Evolutionary conservation across 2,329 filamentous ascomycete species (phyloP).

Genomic region (Ceratocystis lukuohia): DNA sequence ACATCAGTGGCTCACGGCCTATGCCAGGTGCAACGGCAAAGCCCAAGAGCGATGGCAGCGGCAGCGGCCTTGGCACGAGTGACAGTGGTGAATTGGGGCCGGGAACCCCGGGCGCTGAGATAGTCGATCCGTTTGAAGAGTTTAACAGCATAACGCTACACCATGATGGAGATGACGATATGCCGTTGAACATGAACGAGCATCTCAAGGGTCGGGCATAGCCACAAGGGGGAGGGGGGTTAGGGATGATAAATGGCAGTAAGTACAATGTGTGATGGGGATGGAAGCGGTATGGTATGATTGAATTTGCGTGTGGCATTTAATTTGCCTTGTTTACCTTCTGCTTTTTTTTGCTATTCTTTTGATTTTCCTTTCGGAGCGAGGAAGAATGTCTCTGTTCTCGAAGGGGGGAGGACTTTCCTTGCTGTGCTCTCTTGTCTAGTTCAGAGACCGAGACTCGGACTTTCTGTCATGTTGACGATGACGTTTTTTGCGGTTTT

Average conservation of each 20-base stretch:
- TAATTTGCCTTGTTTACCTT: background rate
- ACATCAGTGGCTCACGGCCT: slow-evolving; percentile 52
- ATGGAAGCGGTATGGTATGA: background rate
- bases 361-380: slow-evolving; percentile 4
- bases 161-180: slow-evolving; percentile 75
- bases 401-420: background rate
- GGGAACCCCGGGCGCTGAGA: slow-evolving; percentile 79
- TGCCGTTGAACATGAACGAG: slow-evolving; percentile 24
- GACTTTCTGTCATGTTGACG: slow-evolving; percentile 1
- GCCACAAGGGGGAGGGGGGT: background rate
- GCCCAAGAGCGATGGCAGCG: slow-evolving; percentile 10
- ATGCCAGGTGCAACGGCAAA: slow-evolving; percentile 24
- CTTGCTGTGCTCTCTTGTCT: background rate
- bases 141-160: slow-evolving; percentile 97
- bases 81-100: slow-evolving; percentile 68
- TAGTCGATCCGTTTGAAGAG: slow-evolving; percentile 86
- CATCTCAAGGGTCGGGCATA: slow-evolving; percentile 22
- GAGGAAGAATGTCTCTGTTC: background rate
- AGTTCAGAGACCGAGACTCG: background rate
- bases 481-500: slow-evolving; percentile 20
- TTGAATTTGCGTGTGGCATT: slow-evolving; percentile 1
- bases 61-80: slow-evolving; percentile 20
- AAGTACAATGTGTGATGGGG: background rate
- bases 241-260: background rate
- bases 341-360: background rate